These are phyloP conservation scores for Mycena capillaripes DNA, from an alignment of 768 basidiomycete species.

Conservation along the genomic window DNA sequence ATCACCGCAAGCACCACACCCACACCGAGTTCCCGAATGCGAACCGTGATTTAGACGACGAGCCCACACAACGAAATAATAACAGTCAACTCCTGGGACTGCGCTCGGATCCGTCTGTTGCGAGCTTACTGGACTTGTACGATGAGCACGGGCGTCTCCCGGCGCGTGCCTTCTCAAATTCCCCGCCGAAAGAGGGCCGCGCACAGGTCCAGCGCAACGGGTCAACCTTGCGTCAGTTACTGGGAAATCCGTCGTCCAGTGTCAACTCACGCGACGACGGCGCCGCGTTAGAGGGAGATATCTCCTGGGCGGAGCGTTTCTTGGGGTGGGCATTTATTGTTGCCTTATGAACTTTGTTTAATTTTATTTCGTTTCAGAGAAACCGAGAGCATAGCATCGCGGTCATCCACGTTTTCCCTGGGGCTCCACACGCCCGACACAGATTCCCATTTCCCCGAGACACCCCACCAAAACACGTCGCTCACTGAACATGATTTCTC, in stretches of 20 bases:
- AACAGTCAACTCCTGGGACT: slow-evolving; percentile 68
- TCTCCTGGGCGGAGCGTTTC: slow-evolving; percentile 88
- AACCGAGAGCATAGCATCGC: slow-evolving; percentile 51
- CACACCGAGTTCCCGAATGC: slow-evolving; percentile 77
- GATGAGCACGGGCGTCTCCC: slow-evolving; percentile 79
- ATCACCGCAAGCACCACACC: slow-evolving; percentile 70
- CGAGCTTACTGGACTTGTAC: slow-evolving; percentile 79
- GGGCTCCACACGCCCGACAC: slow-evolving; percentile 67
- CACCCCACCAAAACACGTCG: slow-evolving; percentile 51
- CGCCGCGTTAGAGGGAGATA: slow-evolving; percentile 74
- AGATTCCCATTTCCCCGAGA: slow-evolving; percentile 53
- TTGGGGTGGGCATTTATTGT: slow-evolving; percentile 63
- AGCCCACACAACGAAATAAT: slow-evolving; percentile 57
- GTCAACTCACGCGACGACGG: slow-evolving; percentile 46
- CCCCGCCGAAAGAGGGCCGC: slow-evolving; percentile 61
- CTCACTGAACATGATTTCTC: slow-evolving; percentile 64
- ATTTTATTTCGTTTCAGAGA: slow-evolving; percentile 50
- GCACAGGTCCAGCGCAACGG: slow-evolving; percentile 73
- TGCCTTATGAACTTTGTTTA: not conserved
- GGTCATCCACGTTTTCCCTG: slow-evolving; percentile 63
- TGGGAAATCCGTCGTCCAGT: slow-evolving; percentile 65
- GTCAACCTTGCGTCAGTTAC: slow-evolving; percentile 80
- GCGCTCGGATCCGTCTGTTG: slow-evolving; percentile 84
- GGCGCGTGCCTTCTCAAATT: slow-evolving; percentile 74
- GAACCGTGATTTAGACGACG: slow-evolving; percentile 56